These are phyloP conservation scores for Yamadazyma kitorensis DNA, from an alignment of 805 yeast genomes.

Conservation along the genomic window DNA sequence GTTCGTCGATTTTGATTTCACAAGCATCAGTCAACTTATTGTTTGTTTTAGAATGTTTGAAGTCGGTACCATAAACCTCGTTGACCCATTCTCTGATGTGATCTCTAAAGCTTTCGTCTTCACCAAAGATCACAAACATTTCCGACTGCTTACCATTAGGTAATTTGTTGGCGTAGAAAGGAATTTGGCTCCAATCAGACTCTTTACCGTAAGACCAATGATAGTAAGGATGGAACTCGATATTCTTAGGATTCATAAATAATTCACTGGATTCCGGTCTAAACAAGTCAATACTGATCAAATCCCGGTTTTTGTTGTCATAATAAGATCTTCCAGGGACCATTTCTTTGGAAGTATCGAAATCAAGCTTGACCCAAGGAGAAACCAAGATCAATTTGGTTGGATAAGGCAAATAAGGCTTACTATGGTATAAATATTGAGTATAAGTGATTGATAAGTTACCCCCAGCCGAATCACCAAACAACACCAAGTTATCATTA, in stretches of 20 bases:
- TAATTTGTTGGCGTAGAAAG: constrained; percentile 26
- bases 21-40: constrained; percentile 18
- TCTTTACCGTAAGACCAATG: constrained; percentile 9
- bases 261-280: neutral
- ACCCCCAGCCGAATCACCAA: constrained; percentile 44
- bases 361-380: constrained; percentile 39
- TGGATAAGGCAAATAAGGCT: constrained; percentile 21
- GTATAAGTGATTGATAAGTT: constrained; percentile 30
- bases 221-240: constrained; percentile 9
- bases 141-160: constrained; percentile 16
- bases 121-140: constrained; percentile 36
- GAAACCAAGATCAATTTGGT: constrained; percentile 26
- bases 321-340: constrained; percentile 32
- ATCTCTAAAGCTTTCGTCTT: constrained; percentile 42
- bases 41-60: constrained; percentile 8
- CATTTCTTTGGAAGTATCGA: constrained; percentile 16
- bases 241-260: constrained; percentile 6
- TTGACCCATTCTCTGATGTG: constrained; percentile 34
- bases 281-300: constrained; percentile 16
- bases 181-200: constrained; percentile 28
- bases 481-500: constrained; percentile 23
- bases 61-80: constrained; percentile 27
- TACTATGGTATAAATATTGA: constrained; percentile 21
- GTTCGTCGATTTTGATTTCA: constrained; percentile 4
- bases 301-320: constrained; percentile 24